Base-by-base conservation (phyloP, 2,329 filamentous ascomycete species). In the Bipolaris victoriae region DNA sequence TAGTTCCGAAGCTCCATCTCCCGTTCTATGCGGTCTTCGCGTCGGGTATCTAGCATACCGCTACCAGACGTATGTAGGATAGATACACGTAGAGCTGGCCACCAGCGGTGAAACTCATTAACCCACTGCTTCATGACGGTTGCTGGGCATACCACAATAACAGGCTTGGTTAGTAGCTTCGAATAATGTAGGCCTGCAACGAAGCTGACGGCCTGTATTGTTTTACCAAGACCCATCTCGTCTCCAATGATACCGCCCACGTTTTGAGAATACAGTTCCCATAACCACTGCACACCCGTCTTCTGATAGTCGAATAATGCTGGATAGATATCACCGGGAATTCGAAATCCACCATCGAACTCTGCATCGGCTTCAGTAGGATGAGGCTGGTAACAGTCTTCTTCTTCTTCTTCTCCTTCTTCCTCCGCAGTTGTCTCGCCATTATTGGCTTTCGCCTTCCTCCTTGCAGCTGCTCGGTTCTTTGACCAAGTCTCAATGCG, bases 211-310 rank as follows among this genome's bases (percentile, higher is more conserved):
- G 87, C 83, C 70, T 91, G 88, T 24, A 91, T 89, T 1, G 95
- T 99, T 79, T 99, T 99, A 3, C 95, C 95, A n/a, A 99, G 80
- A 0, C 96, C 95, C 95, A 99, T 99, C 76, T 99, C 95, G 71
- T 99, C 95, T 5, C 94, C 95, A 37, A 99, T 85, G 52, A 99
- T 98, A 2, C 95, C 95, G 22, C 95, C 95, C 5, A 97, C 92
- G 59, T 90, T 86, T 73, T 97, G 92, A 54, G 88, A 87, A 73
- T 96, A 94, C 2, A 99, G 81, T 75, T 99, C 94, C 74, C 92
- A 92, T 6, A 99, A 84, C 95, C 95, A 99, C 72, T 97, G 90
- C 3, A 99, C 92, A 3, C 94, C 93, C 0, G 92, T 97, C 76
- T 97, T 97, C 70, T 99, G 95, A 66, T 99, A 99, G 62, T 96